phyloP scores from a whole-genome alignment of 1,284 basidiomycete genomes.

The Ustilago trichophora region DNA sequence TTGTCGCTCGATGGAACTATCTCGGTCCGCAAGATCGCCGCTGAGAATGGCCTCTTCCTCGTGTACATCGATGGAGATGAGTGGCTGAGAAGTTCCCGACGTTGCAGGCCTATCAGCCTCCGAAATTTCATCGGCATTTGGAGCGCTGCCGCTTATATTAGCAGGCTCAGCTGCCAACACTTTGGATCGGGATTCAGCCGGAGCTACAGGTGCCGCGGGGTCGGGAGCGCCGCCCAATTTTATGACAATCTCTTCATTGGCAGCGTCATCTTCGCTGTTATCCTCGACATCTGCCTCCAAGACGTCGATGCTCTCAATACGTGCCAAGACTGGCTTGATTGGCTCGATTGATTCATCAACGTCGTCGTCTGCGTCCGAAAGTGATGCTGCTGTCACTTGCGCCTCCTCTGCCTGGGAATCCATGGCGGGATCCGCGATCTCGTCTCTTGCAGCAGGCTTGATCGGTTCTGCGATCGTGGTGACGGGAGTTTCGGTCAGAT shows the following conservation, averaged over 20 bases:
- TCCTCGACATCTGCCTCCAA: constrained; percentile 41
- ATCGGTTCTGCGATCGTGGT: neutral
- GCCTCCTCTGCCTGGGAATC: neutral
- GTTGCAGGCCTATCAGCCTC: neutral
- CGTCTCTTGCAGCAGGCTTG: neutral
- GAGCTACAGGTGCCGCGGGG: neutral
- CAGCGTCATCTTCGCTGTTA: constrained; percentile 31
- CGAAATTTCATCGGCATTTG: neutral
- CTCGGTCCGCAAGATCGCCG: constrained; percentile 38
- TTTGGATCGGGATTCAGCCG: neutral
- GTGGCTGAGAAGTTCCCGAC: neutral
- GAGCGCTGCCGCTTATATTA: neutral
- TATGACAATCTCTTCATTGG: neutral
- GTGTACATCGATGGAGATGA: neutral
- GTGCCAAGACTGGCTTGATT: constrained; percentile 5
- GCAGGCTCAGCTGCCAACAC: neutral
- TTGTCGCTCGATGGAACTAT: constrained; percentile 32
- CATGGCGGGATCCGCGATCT: neutral
- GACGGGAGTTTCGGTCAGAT: no score
- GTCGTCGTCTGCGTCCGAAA: neutral
- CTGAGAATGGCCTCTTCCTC: constrained; percentile 35
- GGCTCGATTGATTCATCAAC: neutral
- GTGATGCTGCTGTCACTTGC: neutral
- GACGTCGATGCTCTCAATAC: constrained; percentile 32
- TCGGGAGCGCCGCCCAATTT: neutral